Evolutionary conservation across 345 rosid species (phyloP).

Genomic region (Populus deltoides): DNA sequence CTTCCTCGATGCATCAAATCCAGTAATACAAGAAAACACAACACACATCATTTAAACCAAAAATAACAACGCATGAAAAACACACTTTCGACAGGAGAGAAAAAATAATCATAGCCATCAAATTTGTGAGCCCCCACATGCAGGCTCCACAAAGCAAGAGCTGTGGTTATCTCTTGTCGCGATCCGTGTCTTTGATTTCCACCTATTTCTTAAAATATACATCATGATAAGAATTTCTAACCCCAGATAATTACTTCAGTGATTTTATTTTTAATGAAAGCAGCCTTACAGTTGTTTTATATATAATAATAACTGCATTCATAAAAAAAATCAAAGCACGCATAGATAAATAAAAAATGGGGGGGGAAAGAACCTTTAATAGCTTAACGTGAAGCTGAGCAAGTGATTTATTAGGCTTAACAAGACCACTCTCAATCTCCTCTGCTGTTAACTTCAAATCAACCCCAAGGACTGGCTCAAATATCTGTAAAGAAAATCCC

Average conservation of each 20-base stretch:
- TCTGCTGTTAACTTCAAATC: slow-evolving; percentile 66
- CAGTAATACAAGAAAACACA: neutral
- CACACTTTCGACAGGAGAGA: neutral
- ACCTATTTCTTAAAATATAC: neutral
- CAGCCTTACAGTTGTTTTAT: neutral
- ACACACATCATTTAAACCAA: neutral
- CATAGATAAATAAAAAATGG: neutral
- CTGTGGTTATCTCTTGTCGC: neutral
- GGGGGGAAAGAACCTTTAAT: slow-evolving; percentile 50
- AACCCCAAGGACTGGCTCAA: slow-evolving; percentile 52
- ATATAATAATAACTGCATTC: neutral
- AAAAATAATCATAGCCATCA: neutral
- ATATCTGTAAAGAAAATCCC: slow-evolving; percentile 44
- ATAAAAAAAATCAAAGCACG: neutral
- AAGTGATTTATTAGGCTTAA: slow-evolving; percentile 43
- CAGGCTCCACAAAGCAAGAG: neutral
- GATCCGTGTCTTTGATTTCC: neutral
- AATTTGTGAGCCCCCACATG: neutral
- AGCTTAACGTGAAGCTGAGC: slow-evolving; percentile 69
- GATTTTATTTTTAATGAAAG: neutral
- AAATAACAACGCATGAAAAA: neutral
- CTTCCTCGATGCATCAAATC: neutral
- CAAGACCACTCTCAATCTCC: slow-evolving; percentile 66
- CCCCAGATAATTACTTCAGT: neutral
- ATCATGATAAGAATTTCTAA: neutral